Conservation (phyloP, 257 asterid species). For the Solanum boliviense region DNA sequence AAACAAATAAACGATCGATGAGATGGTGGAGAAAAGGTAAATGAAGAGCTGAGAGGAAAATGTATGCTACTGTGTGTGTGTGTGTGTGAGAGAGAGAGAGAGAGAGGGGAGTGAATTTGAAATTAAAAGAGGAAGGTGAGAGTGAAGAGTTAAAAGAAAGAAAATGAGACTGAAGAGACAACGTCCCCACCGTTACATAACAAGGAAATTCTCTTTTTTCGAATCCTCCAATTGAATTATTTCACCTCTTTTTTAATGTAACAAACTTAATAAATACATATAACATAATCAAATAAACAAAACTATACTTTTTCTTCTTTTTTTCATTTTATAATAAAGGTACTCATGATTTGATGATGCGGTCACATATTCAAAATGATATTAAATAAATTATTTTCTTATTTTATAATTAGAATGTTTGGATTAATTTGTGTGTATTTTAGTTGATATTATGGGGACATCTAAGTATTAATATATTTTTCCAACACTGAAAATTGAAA, state of each 20-base stretch:
- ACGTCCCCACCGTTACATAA: conserved; percentile 4
- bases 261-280: background rate
- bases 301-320: background rate
- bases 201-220: background rate
- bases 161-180: background rate
- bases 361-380: background rate
- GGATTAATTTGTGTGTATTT: background rate
- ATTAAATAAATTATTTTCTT: background rate
- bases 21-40: conserved; percentile 3
- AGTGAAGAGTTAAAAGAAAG: background rate
- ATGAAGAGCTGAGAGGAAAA: background rate
- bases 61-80: background rate
- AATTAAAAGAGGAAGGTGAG: background rate
- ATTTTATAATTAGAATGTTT: background rate
- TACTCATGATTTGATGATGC: background rate
- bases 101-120: background rate
- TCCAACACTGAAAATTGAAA: background rate
- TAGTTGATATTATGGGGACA: background rate
- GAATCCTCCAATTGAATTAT: background rate
- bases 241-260: background rate
- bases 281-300: background rate
- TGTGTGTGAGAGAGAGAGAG: background rate
- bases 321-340: background rate
- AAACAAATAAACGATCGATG: background rate
- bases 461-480: background rate